Evolutionary conservation across 495 filamentous ascomycete species (phyloP), one percentile per base, ranked within the genome.

Genomic region (Lasiosphaeriaceae sp.): DNA sequence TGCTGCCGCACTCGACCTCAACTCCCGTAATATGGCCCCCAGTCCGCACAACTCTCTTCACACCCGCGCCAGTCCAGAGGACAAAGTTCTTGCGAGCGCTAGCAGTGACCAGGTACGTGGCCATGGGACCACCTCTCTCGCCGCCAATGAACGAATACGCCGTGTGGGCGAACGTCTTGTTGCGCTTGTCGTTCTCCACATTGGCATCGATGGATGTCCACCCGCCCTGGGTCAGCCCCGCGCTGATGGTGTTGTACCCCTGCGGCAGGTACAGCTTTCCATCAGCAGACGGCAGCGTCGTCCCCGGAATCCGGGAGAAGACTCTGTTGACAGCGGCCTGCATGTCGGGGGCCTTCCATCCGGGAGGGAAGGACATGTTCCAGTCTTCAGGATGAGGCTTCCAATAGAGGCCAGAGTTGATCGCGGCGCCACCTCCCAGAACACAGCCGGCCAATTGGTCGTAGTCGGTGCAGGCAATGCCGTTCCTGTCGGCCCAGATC

Each of bases 371-470:
- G 62, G 83, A 83, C 58, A 78, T 75, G 60, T 90, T 79, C 74
- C 86, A 90, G 65, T 89, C 87, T 11, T 71, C 68, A 11, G 58
- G 35, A 41, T 73, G 61, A 19, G 71, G 66, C 57, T 65, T 76
- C 73, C 73, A 78, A 70, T 72, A 78, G 22, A 78, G 62, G 11
- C 72, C 80, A 39, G 86, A 82, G 66, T 90, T 89, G 60, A 89
- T 77, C 16, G 85, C 85, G 17, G 83, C 82, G 46, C 85, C 85
- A 61, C 87, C 87, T 39, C 87, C 87, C 26, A 90, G 81, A 49
- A 89, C 77, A 62, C 87, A 90, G 23, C 84, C 87, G 46, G 84
- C 85, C 77, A 85, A 85, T 55, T 84, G 81, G 50, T 79, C 82
- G 17, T 82, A 82, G 61, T 89, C 83, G 7, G 79, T 78, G 66